Evolutionary conservation across 495 filamentous ascomycete genomes (phyloP).

Genomic region (Penicillium fimorum): DNA sequence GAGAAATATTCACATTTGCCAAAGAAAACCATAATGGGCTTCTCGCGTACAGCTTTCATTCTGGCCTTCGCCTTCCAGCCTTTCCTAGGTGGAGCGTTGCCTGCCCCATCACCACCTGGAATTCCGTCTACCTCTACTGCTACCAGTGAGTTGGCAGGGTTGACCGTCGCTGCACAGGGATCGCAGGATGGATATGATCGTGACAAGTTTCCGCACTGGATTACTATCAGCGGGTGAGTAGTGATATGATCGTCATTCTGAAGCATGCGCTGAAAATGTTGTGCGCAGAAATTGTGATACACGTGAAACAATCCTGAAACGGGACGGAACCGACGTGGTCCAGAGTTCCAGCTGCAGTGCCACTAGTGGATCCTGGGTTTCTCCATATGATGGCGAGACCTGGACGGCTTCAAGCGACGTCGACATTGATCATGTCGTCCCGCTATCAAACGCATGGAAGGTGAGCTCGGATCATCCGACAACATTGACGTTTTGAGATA

Average conservation of each 20-base stretch:
- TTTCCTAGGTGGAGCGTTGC: constrained; percentile 7
- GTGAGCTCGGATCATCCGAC: constrained; percentile 31
- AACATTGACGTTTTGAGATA: background rate
- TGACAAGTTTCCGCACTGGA: constrained; percentile 67
- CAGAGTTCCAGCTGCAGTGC: constrained; percentile 52
- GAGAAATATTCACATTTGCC: background rate
- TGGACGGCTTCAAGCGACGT: constrained; percentile 66
- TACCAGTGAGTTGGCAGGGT: constrained; percentile 48
- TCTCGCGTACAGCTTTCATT: background rate
- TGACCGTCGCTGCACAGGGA: constrained; percentile 54
- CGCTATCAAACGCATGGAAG: constrained; percentile 72
- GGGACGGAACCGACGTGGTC: constrained; percentile 60
- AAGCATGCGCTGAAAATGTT: background rate
- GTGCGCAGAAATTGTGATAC: constrained; percentile 56
- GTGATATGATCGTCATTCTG: background rate
- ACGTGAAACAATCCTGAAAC: constrained; percentile 65
- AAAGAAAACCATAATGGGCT: background rate
- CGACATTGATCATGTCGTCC: constrained; percentile 77
- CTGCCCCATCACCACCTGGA: constrained; percentile 46
- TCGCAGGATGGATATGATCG: constrained; percentile 58
- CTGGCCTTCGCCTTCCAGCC: constrained; percentile 18
- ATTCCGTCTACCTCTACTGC: constrained; percentile 58
- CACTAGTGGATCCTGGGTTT: constrained; percentile 60
- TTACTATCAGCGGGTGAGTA: constrained; percentile 44
- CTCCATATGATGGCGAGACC: constrained; percentile 65